These are phyloP conservation scores for Trametes punicea DNA, from an alignment of 768 basidiomycete genomes.

Conservation along the genomic window DNA sequence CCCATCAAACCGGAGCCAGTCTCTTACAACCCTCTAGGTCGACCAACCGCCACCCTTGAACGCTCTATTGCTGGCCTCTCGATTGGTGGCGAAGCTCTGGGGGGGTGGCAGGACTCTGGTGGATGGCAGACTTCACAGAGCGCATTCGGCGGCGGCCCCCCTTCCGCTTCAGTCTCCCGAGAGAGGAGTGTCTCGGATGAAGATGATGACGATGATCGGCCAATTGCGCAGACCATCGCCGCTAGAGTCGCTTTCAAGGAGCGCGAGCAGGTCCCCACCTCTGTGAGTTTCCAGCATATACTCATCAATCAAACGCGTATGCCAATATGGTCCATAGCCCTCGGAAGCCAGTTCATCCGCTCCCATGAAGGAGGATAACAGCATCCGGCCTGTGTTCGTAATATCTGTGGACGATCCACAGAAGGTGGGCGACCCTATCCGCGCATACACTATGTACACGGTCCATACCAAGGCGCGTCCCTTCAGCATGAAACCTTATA, in stretches of 20 bases:
- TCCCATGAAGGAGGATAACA: constrained; percentile 35
- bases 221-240: constrained; percentile 27
- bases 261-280: constrained; percentile 12
- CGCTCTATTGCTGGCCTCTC: constrained; percentile 45
- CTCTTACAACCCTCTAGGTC: constrained; percentile 31
- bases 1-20: constrained; percentile 17
- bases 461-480: constrained; percentile 88
- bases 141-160: constrained; percentile 31
- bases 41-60: constrained; percentile 24
- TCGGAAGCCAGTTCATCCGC: constrained; percentile 2
- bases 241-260: constrained; percentile 20
- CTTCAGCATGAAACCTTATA: constrained; percentile 33
- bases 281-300: constrained; percentile 10
- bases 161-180: background rate
- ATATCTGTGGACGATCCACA: constrained; percentile 97
- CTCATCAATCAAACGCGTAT: background rate
- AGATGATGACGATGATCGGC: constrained; percentile 33
- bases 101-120: constrained; percentile 48
- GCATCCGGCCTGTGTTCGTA: constrained; percentile 66
- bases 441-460: constrained; percentile 94
- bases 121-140: constrained; percentile 47
- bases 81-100: constrained; percentile 43
- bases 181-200: constrained; percentile 29
- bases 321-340: background rate
- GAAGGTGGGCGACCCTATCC: constrained; percentile 93